phyloP scores from a whole-genome alignment of 768 basidiomycete genomes.

The Suillus brevipes region DNA sequence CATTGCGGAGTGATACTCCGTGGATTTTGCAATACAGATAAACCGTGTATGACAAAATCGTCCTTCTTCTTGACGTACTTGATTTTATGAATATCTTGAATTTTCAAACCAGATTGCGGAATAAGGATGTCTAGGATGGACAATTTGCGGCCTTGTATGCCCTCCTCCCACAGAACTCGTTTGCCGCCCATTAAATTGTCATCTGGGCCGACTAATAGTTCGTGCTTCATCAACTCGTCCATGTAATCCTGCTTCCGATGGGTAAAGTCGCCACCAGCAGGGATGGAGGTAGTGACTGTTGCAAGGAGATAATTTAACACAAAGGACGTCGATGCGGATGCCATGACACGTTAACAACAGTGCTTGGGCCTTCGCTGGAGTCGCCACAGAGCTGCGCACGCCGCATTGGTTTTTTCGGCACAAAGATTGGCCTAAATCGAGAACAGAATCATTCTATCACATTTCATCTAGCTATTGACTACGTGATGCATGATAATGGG shows the following conservation, averaged over 20 bases:
- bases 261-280: background rate
- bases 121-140: background rate
- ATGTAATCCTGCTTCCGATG: background rate
- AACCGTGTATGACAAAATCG: background rate
- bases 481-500: background rate
- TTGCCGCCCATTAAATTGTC: background rate
- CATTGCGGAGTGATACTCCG: background rate
- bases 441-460: no score
- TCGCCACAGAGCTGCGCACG: no score
- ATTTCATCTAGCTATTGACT: background rate
- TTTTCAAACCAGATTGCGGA: accelerated
- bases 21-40: background rate
- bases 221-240: background rate
- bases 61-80: background rate
- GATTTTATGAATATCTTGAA: background rate
- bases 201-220: background rate
- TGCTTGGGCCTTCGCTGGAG: no score
- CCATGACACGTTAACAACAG: no score
- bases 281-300: background rate
- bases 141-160: background rate
- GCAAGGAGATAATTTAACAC: background rate
- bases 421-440: no score
- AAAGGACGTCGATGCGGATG: no score
- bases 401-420: no score
- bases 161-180: background rate